Percentiles rank a stretch among this genome's conserved stretches.
Evolutionary conservation across 768 basidiomycete genomes (phyloP).

Genomic region (Xerocomellus chrysenteron): DNA sequence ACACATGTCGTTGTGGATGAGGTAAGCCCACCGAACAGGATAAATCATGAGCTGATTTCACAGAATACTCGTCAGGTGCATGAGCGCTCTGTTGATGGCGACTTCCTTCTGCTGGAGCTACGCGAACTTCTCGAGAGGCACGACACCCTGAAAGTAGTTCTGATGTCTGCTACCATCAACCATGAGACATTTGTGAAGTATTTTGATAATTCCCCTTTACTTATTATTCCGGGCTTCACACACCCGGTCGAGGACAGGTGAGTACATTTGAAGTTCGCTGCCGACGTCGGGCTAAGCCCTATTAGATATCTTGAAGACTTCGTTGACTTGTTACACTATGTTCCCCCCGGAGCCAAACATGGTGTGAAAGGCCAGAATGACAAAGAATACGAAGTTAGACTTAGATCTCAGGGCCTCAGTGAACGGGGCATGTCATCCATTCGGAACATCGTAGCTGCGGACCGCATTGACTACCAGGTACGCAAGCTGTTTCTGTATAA

Average conservation of each 20-base stretch:
- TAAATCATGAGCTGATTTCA: neutral
- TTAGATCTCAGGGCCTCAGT: conserved; percentile 53
- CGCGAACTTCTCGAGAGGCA: conserved; percentile 69
- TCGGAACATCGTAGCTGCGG: conserved; percentile 57
- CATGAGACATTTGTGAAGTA: conserved; percentile 82
- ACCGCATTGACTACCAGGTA: conserved; percentile 75
- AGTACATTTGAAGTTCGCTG: conserved; percentile 20
- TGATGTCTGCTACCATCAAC: conserved; percentile 97
- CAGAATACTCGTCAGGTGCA: conserved; percentile 59
- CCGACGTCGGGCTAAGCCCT: neutral
- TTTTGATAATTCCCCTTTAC: conserved; percentile 75
- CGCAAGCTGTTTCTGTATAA: neutral
- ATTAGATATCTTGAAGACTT: conserved; percentile 84
- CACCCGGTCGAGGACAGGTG: conserved; percentile 76
- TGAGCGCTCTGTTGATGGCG: conserved; percentile 88
- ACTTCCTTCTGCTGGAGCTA: conserved; percentile 83
- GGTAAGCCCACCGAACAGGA: conserved; percentile 40
- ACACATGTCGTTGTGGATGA: conserved; percentile 92
- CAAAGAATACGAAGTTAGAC: conserved; percentile 47
- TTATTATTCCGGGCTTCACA: conserved; percentile 82
- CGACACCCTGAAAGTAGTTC: conserved; percentile 68
- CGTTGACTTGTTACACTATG: conserved; percentile 56
- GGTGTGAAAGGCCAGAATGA: conserved; percentile 24
- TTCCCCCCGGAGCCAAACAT: conserved; percentile 42
- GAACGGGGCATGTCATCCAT: conserved; percentile 52